These are phyloP conservation scores for Sporothrix sp. DNA, from an alignment of 2,329 filamentous ascomycete genomes.

Conservation along the genomic window DNA sequence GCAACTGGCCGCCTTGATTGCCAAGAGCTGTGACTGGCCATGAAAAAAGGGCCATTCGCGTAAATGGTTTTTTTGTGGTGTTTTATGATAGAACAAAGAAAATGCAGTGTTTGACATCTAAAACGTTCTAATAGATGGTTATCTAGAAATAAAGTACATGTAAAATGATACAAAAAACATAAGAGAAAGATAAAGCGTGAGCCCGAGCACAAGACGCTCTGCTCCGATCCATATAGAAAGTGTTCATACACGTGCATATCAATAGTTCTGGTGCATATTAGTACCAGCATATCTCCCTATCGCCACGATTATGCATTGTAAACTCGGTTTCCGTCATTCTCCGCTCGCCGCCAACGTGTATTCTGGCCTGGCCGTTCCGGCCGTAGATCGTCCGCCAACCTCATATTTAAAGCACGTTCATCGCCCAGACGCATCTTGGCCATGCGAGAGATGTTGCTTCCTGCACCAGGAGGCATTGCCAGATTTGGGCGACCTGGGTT, in stretches of 20 bases:
- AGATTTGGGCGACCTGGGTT: background rate
- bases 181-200: background rate
- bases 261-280: too few relatives aligned
- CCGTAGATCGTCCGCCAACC: background rate
- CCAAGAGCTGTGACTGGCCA: conserved; percentile 54
- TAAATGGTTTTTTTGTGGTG: too few relatives aligned
- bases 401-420: background rate
- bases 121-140: too few relatives aligned
- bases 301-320: background rate
- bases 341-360: conserved; percentile 1
- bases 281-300: too few relatives aligned
- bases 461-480: background rate
- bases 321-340: background rate
- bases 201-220: background rate
- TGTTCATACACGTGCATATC: too few relatives aligned
- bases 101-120: too few relatives aligned
- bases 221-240: too few relatives aligned
- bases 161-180: background rate
- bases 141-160: conserved; percentile 1
- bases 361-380: background rate
- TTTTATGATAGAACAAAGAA: too few relatives aligned
- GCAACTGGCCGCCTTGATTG: conserved; percentile 51
- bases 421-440: conserved; percentile 4
- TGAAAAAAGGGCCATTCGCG: too few relatives aligned
- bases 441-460: background rate